A percentile compares a stretch with the other conserved stretches of the same genome.
phyloP scores from a whole-genome alignment of 2,329 filamentous ascomycete genomes.

The Cryphonectria japonica region DNA sequence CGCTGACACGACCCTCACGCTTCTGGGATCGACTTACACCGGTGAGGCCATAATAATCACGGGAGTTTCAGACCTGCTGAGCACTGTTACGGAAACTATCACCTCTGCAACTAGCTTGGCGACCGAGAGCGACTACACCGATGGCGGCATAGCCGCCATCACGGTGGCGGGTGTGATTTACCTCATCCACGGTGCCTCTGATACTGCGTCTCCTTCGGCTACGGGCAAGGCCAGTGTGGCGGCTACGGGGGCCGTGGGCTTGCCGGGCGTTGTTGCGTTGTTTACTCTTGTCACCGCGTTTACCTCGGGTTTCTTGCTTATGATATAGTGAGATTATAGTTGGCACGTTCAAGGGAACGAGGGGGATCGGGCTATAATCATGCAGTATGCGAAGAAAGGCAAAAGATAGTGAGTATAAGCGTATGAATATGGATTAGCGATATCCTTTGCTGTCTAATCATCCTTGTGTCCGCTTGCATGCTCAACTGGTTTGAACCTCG shows the following conservation, averaged over 20 bases:
- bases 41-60: not conserved
- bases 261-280: constrained; percentile 1
- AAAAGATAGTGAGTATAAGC: not conserved
- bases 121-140: no score
- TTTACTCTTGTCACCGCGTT: constrained; percentile 10
- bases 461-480: no score
- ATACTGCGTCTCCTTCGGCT: constrained; percentile 3
- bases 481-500: no score
- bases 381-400: no score
- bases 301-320: constrained; percentile 15
- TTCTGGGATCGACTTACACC: constrained; percentile 8
- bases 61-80: not conserved
- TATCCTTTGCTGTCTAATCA: no score
- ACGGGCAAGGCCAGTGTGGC: not conserved
- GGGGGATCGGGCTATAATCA: no score
- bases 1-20: constrained; percentile 10
- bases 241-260: not conserved
- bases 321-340: not conserved
- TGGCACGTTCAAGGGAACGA: no score
- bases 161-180: constrained; percentile 5
- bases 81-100: not conserved
- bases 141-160: not conserved
- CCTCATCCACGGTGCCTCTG: constrained; percentile 12
- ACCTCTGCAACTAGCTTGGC: not conserved
- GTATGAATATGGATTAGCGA: not conserved